These are phyloP conservation scores for Helotiales sp. DNA, from an alignment of 2,329 filamentous ascomycete genomes.

Conservation along the genomic window DNA sequence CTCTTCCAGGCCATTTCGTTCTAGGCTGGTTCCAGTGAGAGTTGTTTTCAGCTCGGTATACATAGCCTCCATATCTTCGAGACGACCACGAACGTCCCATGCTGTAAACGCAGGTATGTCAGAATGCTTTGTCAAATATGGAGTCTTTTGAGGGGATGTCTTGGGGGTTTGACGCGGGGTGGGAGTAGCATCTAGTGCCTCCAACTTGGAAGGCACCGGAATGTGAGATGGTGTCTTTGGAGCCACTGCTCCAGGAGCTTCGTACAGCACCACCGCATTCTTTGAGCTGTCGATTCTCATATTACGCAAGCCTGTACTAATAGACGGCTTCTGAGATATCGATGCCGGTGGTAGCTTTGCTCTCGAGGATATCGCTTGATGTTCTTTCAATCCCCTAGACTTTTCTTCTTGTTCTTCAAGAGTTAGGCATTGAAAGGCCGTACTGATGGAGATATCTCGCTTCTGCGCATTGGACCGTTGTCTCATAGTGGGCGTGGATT, in stretches of 20 bases:
- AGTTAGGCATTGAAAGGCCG: slow-evolving; percentile 37
- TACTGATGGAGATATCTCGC: slow-evolving; percentile 40
- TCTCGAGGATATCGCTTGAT: slow-evolving; percentile 23
- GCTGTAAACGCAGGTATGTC: slow-evolving; percentile 64
- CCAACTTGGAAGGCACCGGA: slow-evolving; percentile 32
- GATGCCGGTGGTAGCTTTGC: slow-evolving; percentile 10
- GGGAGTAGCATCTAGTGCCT: slow-evolving; percentile 23
- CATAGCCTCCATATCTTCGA: slow-evolving; percentile 75
- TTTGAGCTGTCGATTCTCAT: slow-evolving; percentile 24
- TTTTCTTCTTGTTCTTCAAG: slow-evolving; percentile 29
- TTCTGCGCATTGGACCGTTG: slow-evolving; percentile 18
- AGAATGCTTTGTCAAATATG: slow-evolving; percentile 73
- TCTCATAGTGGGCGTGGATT: slow-evolving; percentile 30
- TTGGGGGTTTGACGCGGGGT: slow-evolving; percentile 44
- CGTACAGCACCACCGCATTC: slow-evolving; percentile 30
- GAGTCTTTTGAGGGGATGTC: slow-evolving; percentile 41
- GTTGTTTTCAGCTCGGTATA: slow-evolving; percentile 71
- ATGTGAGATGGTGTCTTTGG: slow-evolving; percentile 37
- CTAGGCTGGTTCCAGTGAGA: slow-evolving; percentile 67
- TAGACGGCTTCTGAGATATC: slow-evolving; percentile 25
- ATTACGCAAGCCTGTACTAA: slow-evolving; percentile 22
- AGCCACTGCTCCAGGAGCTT: slow-evolving; percentile 26
- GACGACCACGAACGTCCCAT: slow-evolving; percentile 76
- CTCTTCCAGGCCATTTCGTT: slow-evolving; percentile 71
- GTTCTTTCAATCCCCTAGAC: slow-evolving; percentile 11